Conservation (phyloP, 1,284 basidiomycete genomes). For the Neonothopanus nambi region DNA sequence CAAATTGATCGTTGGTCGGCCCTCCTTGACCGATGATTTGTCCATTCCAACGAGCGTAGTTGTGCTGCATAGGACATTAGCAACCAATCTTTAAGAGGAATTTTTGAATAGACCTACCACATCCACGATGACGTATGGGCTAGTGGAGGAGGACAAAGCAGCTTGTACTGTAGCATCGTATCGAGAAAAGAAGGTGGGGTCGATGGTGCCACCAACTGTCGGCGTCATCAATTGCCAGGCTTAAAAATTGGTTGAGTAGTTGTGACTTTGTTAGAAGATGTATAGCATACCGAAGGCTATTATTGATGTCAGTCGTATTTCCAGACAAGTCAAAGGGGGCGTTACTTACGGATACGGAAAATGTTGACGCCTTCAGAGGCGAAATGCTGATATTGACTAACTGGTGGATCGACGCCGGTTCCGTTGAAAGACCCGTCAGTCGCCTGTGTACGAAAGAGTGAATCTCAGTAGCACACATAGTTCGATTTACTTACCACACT, state of each 20-base stretch:
- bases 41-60: slow-evolving; percentile 54
- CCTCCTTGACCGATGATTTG: slow-evolving; percentile 54
- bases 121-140: slow-evolving; percentile 54
- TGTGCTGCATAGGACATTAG: slow-evolving; percentile 33
- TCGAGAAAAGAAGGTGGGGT: slow-evolving; percentile 42
- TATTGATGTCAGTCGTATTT: neutral
- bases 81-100: neutral
- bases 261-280: neutral
- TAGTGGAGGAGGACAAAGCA: slow-evolving; percentile 40
- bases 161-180: slow-evolving; percentile 52
- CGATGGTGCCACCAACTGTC: slow-evolving; percentile 46
- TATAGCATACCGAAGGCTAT: slow-evolving; percentile 23
- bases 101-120: slow-evolving; percentile 25
- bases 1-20: slow-evolving; percentile 51
- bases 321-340: neutral
- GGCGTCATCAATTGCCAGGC: slow-evolving; percentile 55
- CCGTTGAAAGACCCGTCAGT: slow-evolving; percentile 47
- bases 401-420: slow-evolving; percentile 36
- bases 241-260: slow-evolving; percentile 2
- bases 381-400: slow-evolving; percentile 45
- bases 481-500: slow-evolving; percentile 14
- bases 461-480: neutral
- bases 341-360: slow-evolving; percentile 43
- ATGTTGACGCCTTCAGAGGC: slow-evolving; percentile 44
- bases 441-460: slow-evolving; percentile 17